Percentiles rank a stretch among this genome's conserved stretches.
Conservation (phyloP, 495 filamentous ascomycete genomes). For the Neurospora hispaniola region DNA sequence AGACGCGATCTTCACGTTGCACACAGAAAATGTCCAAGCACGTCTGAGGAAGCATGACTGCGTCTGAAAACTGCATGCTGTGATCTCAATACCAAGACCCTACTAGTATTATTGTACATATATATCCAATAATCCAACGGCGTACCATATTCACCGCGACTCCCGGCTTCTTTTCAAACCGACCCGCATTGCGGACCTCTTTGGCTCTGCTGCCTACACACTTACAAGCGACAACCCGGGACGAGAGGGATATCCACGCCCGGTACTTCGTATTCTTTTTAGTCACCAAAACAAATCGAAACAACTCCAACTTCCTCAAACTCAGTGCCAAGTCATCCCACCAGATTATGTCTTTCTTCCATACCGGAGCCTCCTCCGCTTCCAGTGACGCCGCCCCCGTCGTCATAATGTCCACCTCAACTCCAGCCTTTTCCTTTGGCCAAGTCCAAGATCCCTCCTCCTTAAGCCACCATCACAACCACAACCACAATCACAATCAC, state of each 20-base stretch:
- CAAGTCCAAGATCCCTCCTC: slow-evolving; percentile 13
- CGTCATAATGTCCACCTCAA: slow-evolving; percentile 9
- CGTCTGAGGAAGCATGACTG: not conserved
- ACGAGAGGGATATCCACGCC: not conserved
- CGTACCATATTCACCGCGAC: not conserved
- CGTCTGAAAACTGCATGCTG: not conserved
- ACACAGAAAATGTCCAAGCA: not conserved
- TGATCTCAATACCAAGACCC: not conserved
- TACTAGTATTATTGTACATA: not conserved
- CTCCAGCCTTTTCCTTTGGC: slow-evolving; percentile 6
- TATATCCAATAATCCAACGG: not conserved
- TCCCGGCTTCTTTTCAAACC: not conserved
- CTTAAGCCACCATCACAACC: not conserved
- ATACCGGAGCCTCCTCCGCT: not conserved
- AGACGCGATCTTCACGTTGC: not conserved
- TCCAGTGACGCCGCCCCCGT: not conserved
- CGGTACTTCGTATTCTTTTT: too few relatives aligned
- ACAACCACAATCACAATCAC: not conserved
- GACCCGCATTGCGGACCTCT: not conserved
- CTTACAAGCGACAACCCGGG: not conserved
- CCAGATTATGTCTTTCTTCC: not conserved
- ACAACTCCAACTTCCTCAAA: not conserved
- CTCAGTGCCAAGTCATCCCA: not conserved
- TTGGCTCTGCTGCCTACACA: not conserved
- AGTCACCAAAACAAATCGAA: not conserved